These are phyloP conservation scores for Thalia dealbata DNA, from an alignment of 176 grass and related monocot species.

Conservation along the genomic window DNA sequence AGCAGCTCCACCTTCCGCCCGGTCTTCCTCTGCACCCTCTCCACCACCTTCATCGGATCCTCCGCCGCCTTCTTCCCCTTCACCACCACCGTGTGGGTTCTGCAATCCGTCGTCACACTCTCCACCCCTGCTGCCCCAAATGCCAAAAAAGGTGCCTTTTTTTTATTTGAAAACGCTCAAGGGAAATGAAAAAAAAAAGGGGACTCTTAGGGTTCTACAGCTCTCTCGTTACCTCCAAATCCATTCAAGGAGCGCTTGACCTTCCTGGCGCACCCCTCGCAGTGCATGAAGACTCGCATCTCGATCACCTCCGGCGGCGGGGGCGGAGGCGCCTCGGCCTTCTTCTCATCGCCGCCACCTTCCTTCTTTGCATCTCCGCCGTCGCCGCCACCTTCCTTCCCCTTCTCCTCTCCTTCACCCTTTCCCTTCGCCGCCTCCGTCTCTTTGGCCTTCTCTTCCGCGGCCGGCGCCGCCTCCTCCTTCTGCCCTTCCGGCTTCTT, in stretches of 20 bases:
- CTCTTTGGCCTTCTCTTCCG: conserved; percentile 26
- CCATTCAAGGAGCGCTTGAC: conserved; percentile 70
- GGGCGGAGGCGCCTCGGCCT: conserved; percentile 25
- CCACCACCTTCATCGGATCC: conserved; percentile 86
- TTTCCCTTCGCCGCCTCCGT: conserved; percentile 32
- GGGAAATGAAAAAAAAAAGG: not conserved
- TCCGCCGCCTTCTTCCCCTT: conserved; percentile 84
- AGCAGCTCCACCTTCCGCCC: conserved; percentile 80
- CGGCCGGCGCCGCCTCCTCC: conserved; percentile 22
- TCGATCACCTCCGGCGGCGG: conserved; percentile 84
- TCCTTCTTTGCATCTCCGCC: conserved; percentile 25
- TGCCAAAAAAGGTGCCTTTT: conserved; percentile 5
- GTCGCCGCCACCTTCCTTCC: conserved; percentile 12
- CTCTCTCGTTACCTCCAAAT: conserved; percentile 51
- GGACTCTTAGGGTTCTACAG: not conserved
- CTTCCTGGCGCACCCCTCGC: conserved; percentile 82
- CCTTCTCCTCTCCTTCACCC: conserved; percentile 26
- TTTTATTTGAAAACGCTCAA: not conserved
- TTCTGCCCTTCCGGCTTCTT: conserved; percentile 28
- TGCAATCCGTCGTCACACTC: conserved; percentile 58
- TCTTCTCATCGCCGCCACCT: conserved; percentile 6
- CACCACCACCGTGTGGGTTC: conserved; percentile 65
- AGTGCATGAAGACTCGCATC: conserved; percentile 98
- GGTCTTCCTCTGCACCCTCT: conserved; percentile 80
- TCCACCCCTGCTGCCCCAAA: conserved; percentile 58